Evolutionary conservation across 2,329 filamentous ascomycete genomes (phyloP).

Genomic region (Hypoxylon sp.): DNA sequence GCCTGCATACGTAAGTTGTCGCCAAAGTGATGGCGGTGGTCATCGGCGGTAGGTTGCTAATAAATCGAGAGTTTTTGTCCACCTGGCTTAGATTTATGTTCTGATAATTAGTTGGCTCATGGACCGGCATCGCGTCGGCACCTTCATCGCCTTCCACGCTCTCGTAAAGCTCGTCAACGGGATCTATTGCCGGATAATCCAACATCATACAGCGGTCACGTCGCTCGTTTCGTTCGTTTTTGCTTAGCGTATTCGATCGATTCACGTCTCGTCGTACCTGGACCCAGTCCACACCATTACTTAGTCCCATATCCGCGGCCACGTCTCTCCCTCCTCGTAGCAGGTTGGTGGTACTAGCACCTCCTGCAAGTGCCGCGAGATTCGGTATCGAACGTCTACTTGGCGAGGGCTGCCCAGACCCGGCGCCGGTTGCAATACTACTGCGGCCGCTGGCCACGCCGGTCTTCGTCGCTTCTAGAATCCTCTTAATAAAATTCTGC

Average conservation of each 20-base stretch:
- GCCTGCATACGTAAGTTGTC: conserved; percentile 91
- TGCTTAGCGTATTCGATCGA: conserved; percentile 90
- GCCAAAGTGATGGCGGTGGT: conserved; percentile 86
- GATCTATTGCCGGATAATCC: conserved; percentile 87
- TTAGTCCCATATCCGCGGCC: conserved; percentile 77
- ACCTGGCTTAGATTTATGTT: conserved; percentile 85
- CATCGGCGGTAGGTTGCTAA: conserved; percentile 83
- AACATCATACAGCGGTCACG: conserved; percentile 94
- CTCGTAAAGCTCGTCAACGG: conserved; percentile 88
- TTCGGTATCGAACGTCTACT: conserved; percentile 57
- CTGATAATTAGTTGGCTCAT: conserved; percentile 83
- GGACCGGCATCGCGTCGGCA: conserved; percentile 84
- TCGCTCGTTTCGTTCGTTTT: conserved; percentile 85
- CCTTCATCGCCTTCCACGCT: conserved; percentile 91
- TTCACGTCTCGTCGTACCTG: conserved; percentile 96
- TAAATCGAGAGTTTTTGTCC: conserved; percentile 94
- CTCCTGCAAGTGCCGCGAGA: conserved; percentile 60
- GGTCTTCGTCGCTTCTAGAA: conserved; percentile 93
- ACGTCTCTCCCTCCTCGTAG: conserved; percentile 59
- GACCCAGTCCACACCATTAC: conserved; percentile 84
- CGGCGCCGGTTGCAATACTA: conserved; percentile 76
- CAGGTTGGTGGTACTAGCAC: conserved; percentile 52
- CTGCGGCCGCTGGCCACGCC: conserved; percentile 90
- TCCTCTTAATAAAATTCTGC: conserved; percentile 93
- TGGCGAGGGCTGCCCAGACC: conserved; percentile 57